phyloP scores from a whole-genome alignment of 1,139 yeast species.

The Citeromyces hawaiiensis region DNA sequence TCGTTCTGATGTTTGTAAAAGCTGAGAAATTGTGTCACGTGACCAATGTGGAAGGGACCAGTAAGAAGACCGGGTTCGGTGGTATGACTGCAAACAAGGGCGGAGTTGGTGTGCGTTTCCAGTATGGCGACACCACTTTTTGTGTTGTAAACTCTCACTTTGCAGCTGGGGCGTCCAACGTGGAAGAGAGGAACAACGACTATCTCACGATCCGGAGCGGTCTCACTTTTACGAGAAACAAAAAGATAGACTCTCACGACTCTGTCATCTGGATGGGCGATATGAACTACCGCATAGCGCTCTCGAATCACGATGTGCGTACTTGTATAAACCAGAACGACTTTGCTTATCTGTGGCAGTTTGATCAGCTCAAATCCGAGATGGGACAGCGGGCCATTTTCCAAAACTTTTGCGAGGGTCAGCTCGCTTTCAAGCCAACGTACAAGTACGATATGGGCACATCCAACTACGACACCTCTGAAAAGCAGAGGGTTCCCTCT shows the following conservation, averaged over 20 bases:
- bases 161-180: conserved; percentile 84
- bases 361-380: conserved; percentile 75
- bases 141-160: conserved; percentile 85
- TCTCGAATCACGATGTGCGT: conserved; percentile 70
- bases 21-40: conserved; percentile 38
- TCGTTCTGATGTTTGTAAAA: conserved; percentile 53
- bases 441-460: conserved; percentile 91
- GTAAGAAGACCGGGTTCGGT: conserved; percentile 87
- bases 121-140: conserved; percentile 60
- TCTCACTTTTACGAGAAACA: conserved; percentile 61
- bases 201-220: conserved; percentile 73
- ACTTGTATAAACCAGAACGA: conserved; percentile 33
- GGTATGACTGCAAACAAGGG: conserved; percentile 96
- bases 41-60: conserved; percentile 56
- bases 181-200: conserved; percentile 80
- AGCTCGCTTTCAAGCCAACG: conserved; percentile 73
- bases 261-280: conserved; percentile 92
- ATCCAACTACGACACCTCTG: conserved; percentile 72
- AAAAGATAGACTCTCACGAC: conserved; percentile 67
- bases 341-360: conserved; percentile 37
- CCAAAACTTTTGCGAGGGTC: conserved; percentile 73
- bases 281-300: conserved; percentile 67
- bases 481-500: conserved; percentile 85
- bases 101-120: conserved; percentile 75
- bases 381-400: conserved; percentile 72